A percentile compares a stretch with the other conserved stretches of the same genome.
phyloP scores from a whole-genome alignment of 495 filamentous ascomycete species.

The Aspergillus cavernicola region DNA sequence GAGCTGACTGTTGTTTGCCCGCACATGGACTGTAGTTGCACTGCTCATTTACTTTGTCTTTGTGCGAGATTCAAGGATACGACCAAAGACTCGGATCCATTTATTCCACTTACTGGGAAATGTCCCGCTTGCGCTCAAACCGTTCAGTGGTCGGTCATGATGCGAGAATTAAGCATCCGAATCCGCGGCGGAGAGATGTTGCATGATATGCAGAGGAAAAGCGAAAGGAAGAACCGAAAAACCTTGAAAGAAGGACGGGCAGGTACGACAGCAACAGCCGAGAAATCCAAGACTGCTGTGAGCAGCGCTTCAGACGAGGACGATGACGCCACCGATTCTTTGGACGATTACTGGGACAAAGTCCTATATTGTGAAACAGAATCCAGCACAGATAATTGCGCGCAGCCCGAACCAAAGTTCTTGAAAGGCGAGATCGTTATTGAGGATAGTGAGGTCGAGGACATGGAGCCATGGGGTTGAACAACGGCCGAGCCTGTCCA shows the following conservation, averaged over 20 bases:
- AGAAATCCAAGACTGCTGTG: neutral
- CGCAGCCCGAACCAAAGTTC: constrained; percentile 12
- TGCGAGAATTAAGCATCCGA: constrained; percentile 75
- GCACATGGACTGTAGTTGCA: constrained; percentile 57
- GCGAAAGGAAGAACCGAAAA: constrained; percentile 24
- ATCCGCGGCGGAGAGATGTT: constrained; percentile 63
- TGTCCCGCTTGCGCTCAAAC: constrained; percentile 68
- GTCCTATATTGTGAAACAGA: constrained; percentile 35
- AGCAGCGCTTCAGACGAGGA: constrained; percentile 36
- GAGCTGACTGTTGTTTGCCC: constrained; percentile 69
- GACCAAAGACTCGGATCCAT: constrained; percentile 30
- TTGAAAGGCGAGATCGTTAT: constrained; percentile 45
- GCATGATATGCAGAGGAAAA: constrained; percentile 57
- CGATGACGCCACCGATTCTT: constrained; percentile 27
- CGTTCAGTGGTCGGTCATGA: constrained; percentile 70
- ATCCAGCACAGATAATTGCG: constrained; percentile 19
- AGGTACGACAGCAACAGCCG: neutral
- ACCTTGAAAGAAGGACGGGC: neutral
- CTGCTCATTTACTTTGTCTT: constrained; percentile 75
- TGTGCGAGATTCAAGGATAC: constrained; percentile 58
- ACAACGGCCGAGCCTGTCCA: neutral
- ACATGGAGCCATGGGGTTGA: constrained; percentile 48
- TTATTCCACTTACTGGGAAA: constrained; percentile 65
- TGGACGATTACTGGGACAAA: constrained; percentile 36
- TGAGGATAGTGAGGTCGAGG: constrained; percentile 61